phyloP scores from a whole-genome alignment of 208 protist genomes.

The Leishmania tarentolae region DNA sequence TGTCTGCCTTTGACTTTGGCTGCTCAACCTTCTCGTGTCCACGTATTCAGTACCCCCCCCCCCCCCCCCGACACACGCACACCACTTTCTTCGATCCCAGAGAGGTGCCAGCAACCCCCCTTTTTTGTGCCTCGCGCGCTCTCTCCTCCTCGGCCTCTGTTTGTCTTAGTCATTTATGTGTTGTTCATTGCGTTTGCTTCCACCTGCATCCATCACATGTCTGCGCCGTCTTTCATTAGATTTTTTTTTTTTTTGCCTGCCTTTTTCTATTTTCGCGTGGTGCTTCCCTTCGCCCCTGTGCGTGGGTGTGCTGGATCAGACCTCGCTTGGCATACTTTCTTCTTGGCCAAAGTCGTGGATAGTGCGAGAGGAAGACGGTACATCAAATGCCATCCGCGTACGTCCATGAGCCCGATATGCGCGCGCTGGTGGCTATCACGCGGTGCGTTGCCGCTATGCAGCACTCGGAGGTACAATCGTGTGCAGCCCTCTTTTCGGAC shows the following conservation, averaged over 20 bases:
- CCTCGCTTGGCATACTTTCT: not conserved
- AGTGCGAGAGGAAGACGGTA: not conserved
- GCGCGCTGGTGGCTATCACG: conserved; percentile 17
- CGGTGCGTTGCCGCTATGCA: conserved; percentile 23
- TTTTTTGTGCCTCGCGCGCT: not conserved
- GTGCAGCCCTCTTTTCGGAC: conserved; percentile 3
- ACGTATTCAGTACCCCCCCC: not conserved
- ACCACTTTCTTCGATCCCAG: not conserved
- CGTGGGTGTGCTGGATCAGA: not conserved
- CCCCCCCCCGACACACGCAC: not conserved
- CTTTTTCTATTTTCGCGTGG: not conserved
- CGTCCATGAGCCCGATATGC: conserved; percentile 27
- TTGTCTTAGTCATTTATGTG: not conserved
- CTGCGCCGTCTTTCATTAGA: not conserved
- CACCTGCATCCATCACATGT: not conserved
- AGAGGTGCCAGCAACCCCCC: not conserved
- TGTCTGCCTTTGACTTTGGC: not conserved
- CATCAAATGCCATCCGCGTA: conserved; percentile 7
- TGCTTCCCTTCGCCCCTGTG: not conserved
- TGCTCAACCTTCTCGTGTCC: not conserved
- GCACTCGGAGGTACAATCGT: conserved; percentile 7
- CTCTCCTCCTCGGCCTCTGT: not conserved
- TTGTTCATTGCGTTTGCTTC: not conserved
- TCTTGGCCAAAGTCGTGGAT: not conserved
- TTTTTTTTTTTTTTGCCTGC: not conserved